Conservation (phyloP, 371 early-diverging fungal genomes). For the Lichtheimia ramosa region DNA sequence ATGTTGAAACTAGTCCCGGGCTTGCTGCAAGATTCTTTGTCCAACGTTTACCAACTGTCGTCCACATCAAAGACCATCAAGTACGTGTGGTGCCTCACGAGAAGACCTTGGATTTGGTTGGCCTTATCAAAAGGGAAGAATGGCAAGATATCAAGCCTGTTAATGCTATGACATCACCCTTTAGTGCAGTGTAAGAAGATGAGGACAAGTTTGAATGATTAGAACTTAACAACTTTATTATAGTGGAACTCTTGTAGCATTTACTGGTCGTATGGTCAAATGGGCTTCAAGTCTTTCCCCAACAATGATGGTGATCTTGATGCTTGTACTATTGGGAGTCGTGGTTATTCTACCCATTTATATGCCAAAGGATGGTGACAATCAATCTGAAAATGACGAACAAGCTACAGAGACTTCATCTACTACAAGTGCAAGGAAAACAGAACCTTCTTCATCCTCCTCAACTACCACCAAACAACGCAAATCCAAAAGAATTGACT, state of each 20-base stretch:
- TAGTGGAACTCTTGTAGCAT: conserved; percentile 34
- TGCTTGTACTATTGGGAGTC: conserved; percentile 12
- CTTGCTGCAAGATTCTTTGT: conserved; percentile 49
- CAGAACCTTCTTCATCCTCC: conserved; percentile 1
- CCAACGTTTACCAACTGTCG: conserved; percentile 42
- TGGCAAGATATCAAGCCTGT: conserved; percentile 36
- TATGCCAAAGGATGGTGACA: conserved; percentile 7
- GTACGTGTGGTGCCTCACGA: conserved; percentile 22
- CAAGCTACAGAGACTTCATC: neutral
- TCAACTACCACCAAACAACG: conserved; percentile 4
- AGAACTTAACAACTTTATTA: neutral
- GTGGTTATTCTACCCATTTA: conserved; percentile 15
- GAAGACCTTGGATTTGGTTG: conserved; percentile 19
- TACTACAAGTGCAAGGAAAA: neutral
- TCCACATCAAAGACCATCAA: conserved; percentile 42
- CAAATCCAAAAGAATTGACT: conserved; percentile 9
- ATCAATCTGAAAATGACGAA: neutral
- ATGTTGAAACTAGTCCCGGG: conserved; percentile 39
- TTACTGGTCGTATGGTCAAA: conserved; percentile 31
- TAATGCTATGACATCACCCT: conserved; percentile 35
- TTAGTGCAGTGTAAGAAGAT: conserved; percentile 39
- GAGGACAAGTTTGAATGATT: neutral
- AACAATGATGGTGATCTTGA: conserved; percentile 20
- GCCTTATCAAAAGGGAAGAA: conserved; percentile 22
- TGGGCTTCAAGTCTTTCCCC: conserved; percentile 32